Evolutionary conservation across 2,329 filamentous ascomycete genomes (phyloP).

Genomic region (Fusarium palustre): DNA sequence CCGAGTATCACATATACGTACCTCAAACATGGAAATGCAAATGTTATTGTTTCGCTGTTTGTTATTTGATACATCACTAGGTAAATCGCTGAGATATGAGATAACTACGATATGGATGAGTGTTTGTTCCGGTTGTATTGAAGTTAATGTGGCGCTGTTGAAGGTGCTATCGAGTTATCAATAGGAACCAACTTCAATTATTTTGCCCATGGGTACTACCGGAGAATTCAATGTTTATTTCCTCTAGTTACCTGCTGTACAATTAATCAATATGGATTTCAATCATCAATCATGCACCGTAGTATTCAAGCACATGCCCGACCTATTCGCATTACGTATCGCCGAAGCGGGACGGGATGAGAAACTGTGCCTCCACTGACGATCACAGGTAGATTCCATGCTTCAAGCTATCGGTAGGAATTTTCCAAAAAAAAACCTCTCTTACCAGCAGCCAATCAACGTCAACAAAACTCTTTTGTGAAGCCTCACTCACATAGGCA

Average conservation of each 20-base stretch:
- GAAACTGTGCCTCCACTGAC: slow-evolving; percentile 26
- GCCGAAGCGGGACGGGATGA: background rate
- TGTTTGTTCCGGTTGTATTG: background rate
- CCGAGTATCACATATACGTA: slow-evolving; percentile 3
- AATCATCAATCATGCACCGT: background rate
- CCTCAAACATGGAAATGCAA: slow-evolving; percentile 1
- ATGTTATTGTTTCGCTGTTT: background rate
- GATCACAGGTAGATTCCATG: slow-evolving; percentile 21
- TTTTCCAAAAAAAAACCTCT: slow-evolving; percentile 37
- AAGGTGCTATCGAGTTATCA: slow-evolving; percentile 4
- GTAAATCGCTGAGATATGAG: background rate
- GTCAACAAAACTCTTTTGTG: slow-evolving; percentile 22
- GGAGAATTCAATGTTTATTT: background rate
- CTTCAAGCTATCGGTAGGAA: slow-evolving; percentile 30
- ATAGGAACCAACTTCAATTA: background rate
- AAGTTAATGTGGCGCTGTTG: slow-evolving; percentile 1
- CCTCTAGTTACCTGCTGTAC: background rate
- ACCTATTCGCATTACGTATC: background rate
- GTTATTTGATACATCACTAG: background rate
- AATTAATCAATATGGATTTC: background rate
- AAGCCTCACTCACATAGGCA: slow-evolving; percentile 7
- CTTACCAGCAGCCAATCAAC: slow-evolving; percentile 25
- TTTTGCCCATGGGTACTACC: background rate
- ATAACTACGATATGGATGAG: background rate
- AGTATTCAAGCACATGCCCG: background rate